Evolutionary conservation across 192 early-diverging fungal species (phyloP).

Genomic region (Helicostylum pulchrum): DNA sequence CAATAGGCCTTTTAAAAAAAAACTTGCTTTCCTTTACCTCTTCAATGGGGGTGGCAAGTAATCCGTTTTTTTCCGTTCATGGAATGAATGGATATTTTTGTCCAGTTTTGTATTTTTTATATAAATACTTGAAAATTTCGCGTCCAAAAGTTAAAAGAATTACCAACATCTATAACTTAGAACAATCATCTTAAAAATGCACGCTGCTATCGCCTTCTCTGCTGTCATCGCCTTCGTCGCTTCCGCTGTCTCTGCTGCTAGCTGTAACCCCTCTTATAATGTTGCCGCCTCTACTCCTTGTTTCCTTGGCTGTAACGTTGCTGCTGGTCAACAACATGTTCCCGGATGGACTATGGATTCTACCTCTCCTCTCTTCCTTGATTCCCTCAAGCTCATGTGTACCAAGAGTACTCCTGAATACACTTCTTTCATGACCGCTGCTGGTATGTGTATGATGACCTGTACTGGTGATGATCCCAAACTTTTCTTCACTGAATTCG

Average conservation of each 20-base stretch:
- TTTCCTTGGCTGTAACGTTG: slow-evolving; percentile 1
- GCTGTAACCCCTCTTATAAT: slow-evolving; percentile 9
- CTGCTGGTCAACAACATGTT: slow-evolving; percentile 17
- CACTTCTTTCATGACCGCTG: slow-evolving; percentile 18
- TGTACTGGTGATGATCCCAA: slow-evolving; percentile 23
- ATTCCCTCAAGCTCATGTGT: slow-evolving; percentile 23
- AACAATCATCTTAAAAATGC: slow-evolving; percentile 2
- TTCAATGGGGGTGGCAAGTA: too few relatives aligned
- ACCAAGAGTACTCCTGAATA: slow-evolving; percentile 25
- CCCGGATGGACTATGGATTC: slow-evolving; percentile 22
- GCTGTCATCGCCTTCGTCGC: neutral
- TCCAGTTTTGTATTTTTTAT: too few relatives aligned
- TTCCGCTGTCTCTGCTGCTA: neutral
- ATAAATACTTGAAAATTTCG: too few relatives aligned
- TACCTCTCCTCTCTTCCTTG: slow-evolving; percentile 24
- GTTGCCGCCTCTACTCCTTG: neutral
- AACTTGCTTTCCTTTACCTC: too few relatives aligned
- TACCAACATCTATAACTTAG: too few relatives aligned
- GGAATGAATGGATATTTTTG: too few relatives aligned
- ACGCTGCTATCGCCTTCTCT: neutral
- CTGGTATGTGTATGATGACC: slow-evolving; percentile 24
- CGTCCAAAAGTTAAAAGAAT: too few relatives aligned
- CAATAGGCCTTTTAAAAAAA: too few relatives aligned
- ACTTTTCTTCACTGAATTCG: slow-evolving; percentile 15
- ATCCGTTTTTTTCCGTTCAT: too few relatives aligned